phyloP scores from a whole-genome alignment of 805 yeast genomes.

The Candida sonorensis region DNA sequence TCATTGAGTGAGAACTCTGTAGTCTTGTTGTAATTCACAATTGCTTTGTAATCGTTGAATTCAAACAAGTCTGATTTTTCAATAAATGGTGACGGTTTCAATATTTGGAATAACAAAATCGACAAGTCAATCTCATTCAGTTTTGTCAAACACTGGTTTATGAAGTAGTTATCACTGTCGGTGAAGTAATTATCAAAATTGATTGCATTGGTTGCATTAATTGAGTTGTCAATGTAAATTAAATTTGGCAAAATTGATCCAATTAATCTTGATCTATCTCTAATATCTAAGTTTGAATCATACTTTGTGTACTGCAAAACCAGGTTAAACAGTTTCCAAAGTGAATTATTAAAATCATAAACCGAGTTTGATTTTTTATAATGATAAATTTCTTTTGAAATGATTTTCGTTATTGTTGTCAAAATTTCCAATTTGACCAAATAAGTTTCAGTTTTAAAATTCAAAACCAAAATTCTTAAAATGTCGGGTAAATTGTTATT shows the following conservation, averaged over 20 bases:
- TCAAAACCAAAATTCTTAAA: constrained; percentile 48
- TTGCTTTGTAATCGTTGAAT: constrained; percentile 10
- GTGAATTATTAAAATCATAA: constrained; percentile 31
- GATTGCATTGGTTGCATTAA: constrained; percentile 11
- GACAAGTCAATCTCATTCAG: constrained; percentile 22
- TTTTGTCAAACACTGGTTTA: constrained; percentile 15
- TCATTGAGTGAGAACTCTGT: constrained; percentile 15
- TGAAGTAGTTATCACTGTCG: constrained; percentile 3
- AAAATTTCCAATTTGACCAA: constrained; percentile 66
- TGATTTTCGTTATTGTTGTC: constrained; percentile 65
- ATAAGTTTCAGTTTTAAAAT: constrained; percentile 47
- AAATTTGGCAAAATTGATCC: constrained; percentile 47
- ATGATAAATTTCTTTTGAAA: constrained; percentile 46
- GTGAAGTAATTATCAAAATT: constrained; percentile 14
- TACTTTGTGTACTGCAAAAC: constrained; percentile 60
- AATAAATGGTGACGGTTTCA: constrained; percentile 18
- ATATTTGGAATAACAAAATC: constrained; percentile 23
- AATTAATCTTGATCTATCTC: constrained; percentile 80
- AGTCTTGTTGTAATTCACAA: constrained; percentile 11
- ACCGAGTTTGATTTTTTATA: constrained; percentile 23
- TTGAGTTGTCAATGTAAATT: constrained; percentile 28
- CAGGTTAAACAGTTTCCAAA: constrained; percentile 50
- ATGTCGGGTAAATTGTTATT: too few species aligned
- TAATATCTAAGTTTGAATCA: constrained; percentile 67
- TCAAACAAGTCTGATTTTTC: not conserved